Conservation (phyloP, 2,329 filamentous ascomycete species). For the Aspergillus pseudotamarii region DNA sequence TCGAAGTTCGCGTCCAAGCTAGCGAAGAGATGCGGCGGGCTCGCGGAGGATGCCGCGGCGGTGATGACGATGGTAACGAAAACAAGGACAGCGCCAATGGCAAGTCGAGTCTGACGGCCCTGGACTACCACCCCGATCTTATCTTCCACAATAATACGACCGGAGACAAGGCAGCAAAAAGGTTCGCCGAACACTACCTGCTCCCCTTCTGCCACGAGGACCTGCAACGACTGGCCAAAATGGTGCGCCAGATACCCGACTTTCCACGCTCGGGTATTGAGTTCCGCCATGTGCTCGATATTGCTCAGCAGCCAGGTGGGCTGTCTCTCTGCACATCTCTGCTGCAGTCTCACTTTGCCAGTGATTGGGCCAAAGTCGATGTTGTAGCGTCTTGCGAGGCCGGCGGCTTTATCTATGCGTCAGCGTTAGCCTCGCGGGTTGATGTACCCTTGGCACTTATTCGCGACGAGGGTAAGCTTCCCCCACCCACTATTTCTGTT, state of each 20-base stretch:
- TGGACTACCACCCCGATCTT: constrained; percentile 47
- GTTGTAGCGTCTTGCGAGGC: constrained; percentile 58
- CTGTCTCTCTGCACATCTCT: constrained; percentile 56
- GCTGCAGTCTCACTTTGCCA: constrained; percentile 49
- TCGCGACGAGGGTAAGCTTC: constrained; percentile 61
- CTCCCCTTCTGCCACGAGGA: constrained; percentile 52
- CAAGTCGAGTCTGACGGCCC: constrained; percentile 22
- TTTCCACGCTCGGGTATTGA: constrained; percentile 56
- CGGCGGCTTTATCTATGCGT: constrained; percentile 60
- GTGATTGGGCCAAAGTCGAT: constrained; percentile 52
- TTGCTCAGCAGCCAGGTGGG: constrained; percentile 56
- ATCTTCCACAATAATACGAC: constrained; percentile 56
- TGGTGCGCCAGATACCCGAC: constrained; percentile 53
- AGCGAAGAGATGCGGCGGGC: constrained; percentile 38
- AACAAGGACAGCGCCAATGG: constrained; percentile 5
- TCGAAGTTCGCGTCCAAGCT: constrained; percentile 57
- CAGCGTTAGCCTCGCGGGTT: constrained; percentile 50
- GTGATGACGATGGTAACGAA: background rate
- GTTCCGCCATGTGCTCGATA: constrained; percentile 63
- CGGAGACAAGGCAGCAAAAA: constrained; percentile 43
- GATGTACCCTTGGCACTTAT: constrained; percentile 53
- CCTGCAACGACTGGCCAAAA: constrained; percentile 50
- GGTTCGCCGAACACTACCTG: constrained; percentile 48
- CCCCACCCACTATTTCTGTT: constrained; percentile 57
- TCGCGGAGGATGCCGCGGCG: constrained; percentile 7